Evolutionary conservation across 768 basidiomycete genomes (phyloP).

Genomic region (Suillus fuscotomentosus): DNA sequence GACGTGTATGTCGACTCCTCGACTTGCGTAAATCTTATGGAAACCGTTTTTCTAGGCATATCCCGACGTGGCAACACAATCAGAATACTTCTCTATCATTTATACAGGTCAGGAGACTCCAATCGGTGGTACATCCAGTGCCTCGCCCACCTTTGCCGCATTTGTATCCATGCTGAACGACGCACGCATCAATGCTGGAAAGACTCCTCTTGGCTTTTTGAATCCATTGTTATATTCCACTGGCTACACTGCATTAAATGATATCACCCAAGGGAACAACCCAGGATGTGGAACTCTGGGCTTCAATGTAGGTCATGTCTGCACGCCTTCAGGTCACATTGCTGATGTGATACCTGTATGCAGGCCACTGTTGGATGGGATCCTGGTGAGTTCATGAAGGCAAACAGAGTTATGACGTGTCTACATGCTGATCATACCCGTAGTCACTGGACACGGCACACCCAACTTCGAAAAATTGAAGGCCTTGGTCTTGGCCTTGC

Average conservation of each 20-base stretch:
- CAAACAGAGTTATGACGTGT: conserved; percentile 1
- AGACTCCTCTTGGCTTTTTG: conserved; percentile 58
- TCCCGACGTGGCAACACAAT: conserved; percentile 70
- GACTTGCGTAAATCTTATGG: not conserved
- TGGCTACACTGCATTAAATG: conserved; percentile 42
- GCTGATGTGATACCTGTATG: not conserved
- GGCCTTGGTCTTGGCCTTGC: conserved; percentile 28
- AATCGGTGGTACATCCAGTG: conserved; percentile 64
- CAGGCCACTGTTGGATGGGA: conserved; percentile 58
- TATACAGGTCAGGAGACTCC: conserved; percentile 34
- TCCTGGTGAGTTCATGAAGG: conserved; percentile 41
- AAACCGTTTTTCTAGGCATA: conserved; percentile 37
- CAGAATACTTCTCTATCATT: conserved; percentile 46
- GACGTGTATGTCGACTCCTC: conserved; percentile 44
- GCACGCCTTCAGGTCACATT: not conserved
- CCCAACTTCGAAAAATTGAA: conserved; percentile 50
- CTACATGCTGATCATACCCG: conserved; percentile 9
- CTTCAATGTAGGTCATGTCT: conserved; percentile 51
- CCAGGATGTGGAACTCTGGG: conserved; percentile 62
- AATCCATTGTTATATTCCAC: conserved; percentile 57
- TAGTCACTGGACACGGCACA: conserved; percentile 58
- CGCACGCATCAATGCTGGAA: conserved; percentile 43
- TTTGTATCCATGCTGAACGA: conserved; percentile 68
- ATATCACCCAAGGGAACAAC: conserved; percentile 58
- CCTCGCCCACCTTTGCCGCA: conserved; percentile 63